Base-by-base conservation (phyloP, 2,329 filamentous ascomycete species). In the Aspergillus ustus region DNA sequence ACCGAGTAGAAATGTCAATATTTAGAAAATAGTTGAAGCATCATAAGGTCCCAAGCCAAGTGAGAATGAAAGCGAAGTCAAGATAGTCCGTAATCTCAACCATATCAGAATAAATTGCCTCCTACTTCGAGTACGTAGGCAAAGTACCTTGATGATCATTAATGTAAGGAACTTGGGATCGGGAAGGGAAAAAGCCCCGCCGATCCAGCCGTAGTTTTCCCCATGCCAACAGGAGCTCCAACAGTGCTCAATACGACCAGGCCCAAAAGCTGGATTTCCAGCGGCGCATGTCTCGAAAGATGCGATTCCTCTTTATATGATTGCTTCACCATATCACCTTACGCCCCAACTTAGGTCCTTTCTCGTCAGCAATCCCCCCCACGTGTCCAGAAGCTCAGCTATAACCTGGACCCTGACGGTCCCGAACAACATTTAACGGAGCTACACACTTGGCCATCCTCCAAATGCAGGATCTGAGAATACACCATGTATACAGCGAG, bases 401-500 rank as follows among this genome's bases (percentile, higher is more conserved):
- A 48, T 52, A 13, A 43, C 49, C 25, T 59, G 57, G 40, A 53
- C 40, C 50, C 53, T 60, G 58, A 59, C 53, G 50, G 61, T 46
- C 57, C 62, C 52, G 61, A 48, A 57, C 55, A 52, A 25, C 54
- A 54, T 48, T 53, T 25, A 29, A 49, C 57, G 45, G 22, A 52
- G 58, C 58, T 53, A 61, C 56, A 46, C 51, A 15, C 29, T n/a
- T 43, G 34, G 17, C 19, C 28, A 48, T 57, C 49, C 62, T 69
- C 68, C 65, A 64, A 62, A 74, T 76, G 72, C 70, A 70, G 66
- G 67, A 59, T 51, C 31, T 52, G 61, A 63, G 49, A 65, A 52
- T 29, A 60, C 66, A 69, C 63, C 43, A 85, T 82, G 79, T 81
- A 83, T 63, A 83, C 80, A 70, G 78, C 79, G 72, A 83, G 79